Percentiles rank a stretch among this genome's conserved stretches.
Evolutionary conservation across 257 asterid species (phyloP).

Genomic region (Perilla frutescens): DNA sequence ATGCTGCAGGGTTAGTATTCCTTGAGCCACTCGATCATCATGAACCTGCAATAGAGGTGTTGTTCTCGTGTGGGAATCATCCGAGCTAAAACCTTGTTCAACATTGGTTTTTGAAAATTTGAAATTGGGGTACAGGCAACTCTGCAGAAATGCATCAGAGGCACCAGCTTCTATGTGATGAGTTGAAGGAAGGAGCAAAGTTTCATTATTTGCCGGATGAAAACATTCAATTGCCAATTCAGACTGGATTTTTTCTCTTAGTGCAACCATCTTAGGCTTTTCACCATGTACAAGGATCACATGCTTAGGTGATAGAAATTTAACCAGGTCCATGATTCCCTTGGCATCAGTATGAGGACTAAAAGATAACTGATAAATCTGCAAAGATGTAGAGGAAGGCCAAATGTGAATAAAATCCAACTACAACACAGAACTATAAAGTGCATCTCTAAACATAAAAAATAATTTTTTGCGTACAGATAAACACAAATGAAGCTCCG

Average conservation of each 20-base stretch:
- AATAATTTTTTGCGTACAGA: no score
- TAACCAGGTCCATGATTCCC: slow-evolving; percentile 91
- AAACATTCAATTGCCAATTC: slow-evolving; percentile 66
- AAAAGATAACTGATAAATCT: slow-evolving; percentile 67
- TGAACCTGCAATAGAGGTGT: slow-evolving; percentile 48
- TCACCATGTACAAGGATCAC: slow-evolving; percentile 90
- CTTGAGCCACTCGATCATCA: slow-evolving; percentile 77
- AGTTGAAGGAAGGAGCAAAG: slow-evolving; percentile 58
- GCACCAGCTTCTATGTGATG: slow-evolving; percentile 59
- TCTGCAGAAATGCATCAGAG: slow-evolving; percentile 62
- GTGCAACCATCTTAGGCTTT: slow-evolving; percentile 74
- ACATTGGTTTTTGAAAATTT: slow-evolving; percentile 50
- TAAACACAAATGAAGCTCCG: no score
- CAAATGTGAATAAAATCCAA: neutral
- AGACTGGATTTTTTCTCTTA: slow-evolving; percentile 57
- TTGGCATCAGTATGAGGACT: slow-evolving; percentile 95
- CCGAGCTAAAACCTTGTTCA: slow-evolving; percentile 30
- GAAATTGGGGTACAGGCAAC: slow-evolving; percentile 70
- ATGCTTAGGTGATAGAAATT: slow-evolving; percentile 84
- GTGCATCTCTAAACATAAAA: neutral
- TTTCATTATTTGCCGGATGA: slow-evolving; percentile 76
- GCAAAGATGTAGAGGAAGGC: slow-evolving; percentile 26
- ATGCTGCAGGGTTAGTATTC: slow-evolving; percentile 48
- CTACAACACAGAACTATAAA: neutral
- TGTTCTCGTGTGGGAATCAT: slow-evolving; percentile 30